A percentile compares a stretch with the other conserved stretches of the same genome.
Evolutionary conservation across 768 basidiomycete genomes (phyloP).

Genomic region (Xerocomus potaroensis): DNA sequence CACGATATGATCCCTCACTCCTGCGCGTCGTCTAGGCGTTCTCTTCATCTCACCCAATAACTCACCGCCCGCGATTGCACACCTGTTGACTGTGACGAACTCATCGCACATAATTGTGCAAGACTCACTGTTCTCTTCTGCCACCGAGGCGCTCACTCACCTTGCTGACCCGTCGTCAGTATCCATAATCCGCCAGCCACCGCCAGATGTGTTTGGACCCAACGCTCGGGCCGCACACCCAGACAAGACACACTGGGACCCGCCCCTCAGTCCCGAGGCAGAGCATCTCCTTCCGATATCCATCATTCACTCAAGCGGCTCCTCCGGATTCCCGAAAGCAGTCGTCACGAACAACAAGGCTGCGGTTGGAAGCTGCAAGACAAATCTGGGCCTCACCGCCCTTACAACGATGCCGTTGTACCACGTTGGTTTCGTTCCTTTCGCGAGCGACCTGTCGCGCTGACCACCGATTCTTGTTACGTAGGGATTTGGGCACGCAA

Average conservation of each 20-base stretch:
- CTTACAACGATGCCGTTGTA: slow-evolving; percentile 30
- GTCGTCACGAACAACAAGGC: slow-evolving; percentile 36
- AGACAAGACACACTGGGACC: slow-evolving; percentile 23
- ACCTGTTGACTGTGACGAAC: slow-evolving; percentile 34
- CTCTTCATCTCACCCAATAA: slow-evolving; percentile 43
- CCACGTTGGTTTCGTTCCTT: slow-evolving; percentile 21
- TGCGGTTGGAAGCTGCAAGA: slow-evolving; percentile 32
- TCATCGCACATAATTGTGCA: slow-evolving; percentile 24
- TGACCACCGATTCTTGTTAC: neutral
- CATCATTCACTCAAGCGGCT: slow-evolving; percentile 28
- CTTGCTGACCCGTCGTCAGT: slow-evolving; percentile 21
- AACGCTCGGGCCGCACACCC: slow-evolving; percentile 13
- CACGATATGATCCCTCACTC: neutral
- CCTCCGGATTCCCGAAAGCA: slow-evolving; percentile 48
- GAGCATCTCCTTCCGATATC: slow-evolving; percentile 20
- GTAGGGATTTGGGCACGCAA: slow-evolving; percentile 23
- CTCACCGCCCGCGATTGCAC: slow-evolving; percentile 43
- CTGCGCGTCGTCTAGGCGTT: no score
- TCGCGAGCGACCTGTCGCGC: neutral
- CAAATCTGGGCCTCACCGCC: slow-evolving; percentile 24
- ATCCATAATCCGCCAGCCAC: slow-evolving; percentile 21
- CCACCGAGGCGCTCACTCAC: slow-evolving; percentile 12
- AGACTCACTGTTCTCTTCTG: slow-evolving; percentile 11
- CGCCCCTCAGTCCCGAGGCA: slow-evolving; percentile 17
- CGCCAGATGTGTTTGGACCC: slow-evolving; percentile 13